These are phyloP conservation scores for Odontarrhena argentea DNA, from an alignment of 345 rosid species.

Conservation along the genomic window DNA sequence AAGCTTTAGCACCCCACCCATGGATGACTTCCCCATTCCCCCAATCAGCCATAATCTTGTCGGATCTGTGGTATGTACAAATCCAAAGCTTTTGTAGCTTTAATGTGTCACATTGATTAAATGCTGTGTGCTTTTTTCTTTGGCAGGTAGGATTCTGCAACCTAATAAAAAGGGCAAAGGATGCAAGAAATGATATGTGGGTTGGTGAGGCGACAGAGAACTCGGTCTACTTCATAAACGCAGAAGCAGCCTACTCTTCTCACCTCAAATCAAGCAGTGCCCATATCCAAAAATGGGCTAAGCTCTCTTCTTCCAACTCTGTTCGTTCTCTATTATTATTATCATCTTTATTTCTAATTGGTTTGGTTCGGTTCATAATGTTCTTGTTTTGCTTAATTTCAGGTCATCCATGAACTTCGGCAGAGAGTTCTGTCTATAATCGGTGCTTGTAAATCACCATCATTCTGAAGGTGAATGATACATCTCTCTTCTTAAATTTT, in stretches of 20 bases:
- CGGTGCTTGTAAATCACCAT: slow-evolving; percentile 39
- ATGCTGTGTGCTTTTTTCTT: slow-evolving; percentile 8
- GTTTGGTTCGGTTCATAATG: background rate
- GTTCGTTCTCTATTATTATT: slow-evolving; percentile 42
- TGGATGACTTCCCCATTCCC: slow-evolving; percentile 49
- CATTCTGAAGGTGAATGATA: slow-evolving; percentile 22
- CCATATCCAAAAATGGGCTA: slow-evolving; percentile 67
- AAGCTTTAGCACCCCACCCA: slow-evolving; percentile 64
- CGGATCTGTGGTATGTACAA: slow-evolving; percentile 73
- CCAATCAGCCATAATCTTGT: slow-evolving; percentile 69
- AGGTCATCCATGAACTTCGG: slow-evolving; percentile 62
- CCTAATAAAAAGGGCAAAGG: slow-evolving; percentile 79
- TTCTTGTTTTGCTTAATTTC: slow-evolving; percentile 24
- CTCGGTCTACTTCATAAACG: slow-evolving; percentile 57
- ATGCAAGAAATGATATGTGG: slow-evolving; percentile 67
- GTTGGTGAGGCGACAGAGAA: slow-evolving; percentile 89
- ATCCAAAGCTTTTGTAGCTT: slow-evolving; percentile 6
- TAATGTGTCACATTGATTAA: background rate
- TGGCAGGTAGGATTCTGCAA: slow-evolving; percentile 83
- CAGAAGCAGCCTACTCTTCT: slow-evolving; percentile 49
- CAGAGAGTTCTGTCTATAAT: slow-evolving; percentile 56
- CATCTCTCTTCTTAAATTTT: background rate
- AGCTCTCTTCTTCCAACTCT: slow-evolving; percentile 49
- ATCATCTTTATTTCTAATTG: slow-evolving; percentile 5
- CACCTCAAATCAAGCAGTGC: slow-evolving; percentile 67